phyloP scores from a whole-genome alignment of 2,329 filamentous ascomycete species.

The Alternaria rosae region DNA sequence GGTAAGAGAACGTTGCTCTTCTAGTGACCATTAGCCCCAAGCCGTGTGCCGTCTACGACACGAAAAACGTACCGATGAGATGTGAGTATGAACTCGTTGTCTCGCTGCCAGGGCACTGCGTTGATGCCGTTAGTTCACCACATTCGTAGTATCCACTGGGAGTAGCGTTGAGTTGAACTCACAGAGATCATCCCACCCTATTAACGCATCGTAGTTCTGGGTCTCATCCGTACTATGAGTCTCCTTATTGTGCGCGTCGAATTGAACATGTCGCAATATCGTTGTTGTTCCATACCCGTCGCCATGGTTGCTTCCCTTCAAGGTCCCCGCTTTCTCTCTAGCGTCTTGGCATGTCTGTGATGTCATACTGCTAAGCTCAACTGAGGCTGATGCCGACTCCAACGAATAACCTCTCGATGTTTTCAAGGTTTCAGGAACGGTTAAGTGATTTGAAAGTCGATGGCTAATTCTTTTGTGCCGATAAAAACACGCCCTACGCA shows the following conservation, averaged over 20 bases:
- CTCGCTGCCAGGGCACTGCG: constrained; percentile 11
- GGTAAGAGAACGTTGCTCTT: constrained; percentile 5
- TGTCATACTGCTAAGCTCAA: constrained; percentile 4
- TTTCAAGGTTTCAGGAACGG: background rate
- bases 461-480: background rate
- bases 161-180: background rate
- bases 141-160: background rate
- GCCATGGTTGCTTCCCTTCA: constrained; percentile 1
- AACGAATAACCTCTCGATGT: background rate
- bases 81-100: constrained; percentile 14
- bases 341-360: constrained; percentile 8
- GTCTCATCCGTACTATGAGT: background rate
- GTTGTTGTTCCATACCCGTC: background rate
- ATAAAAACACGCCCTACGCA: background rate
- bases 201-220: background rate
- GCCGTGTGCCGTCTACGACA: background rate
- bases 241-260: background rate
- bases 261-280: background rate
- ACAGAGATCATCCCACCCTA: constrained; percentile 12
- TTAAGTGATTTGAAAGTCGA: background rate
- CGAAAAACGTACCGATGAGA: background rate
- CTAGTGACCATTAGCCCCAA: background rate
- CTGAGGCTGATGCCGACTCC: background rate
- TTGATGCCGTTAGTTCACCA: background rate
- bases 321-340: constrained; percentile 3